Conservation (phyloP, 495 filamentous ascomycete genomes). For the Amphirosellinia nigrospora region DNA sequence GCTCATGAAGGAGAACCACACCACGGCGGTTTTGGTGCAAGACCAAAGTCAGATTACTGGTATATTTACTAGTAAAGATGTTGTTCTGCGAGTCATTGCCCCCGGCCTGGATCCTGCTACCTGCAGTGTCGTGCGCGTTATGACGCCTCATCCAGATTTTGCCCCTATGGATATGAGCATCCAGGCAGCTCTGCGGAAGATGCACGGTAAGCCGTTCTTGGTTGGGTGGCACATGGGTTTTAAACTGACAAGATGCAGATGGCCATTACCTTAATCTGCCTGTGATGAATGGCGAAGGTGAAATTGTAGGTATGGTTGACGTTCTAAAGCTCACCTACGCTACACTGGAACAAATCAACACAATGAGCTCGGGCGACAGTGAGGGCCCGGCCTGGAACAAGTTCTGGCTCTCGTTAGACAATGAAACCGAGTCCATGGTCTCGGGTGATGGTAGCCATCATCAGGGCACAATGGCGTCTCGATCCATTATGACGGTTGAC, state of each 20-base stretch:
- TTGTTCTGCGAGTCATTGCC: slow-evolving; percentile 96
- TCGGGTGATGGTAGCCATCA: slow-evolving; percentile 82
- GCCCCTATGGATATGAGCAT: slow-evolving; percentile 99
- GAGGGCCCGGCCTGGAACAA: slow-evolving; percentile 99
- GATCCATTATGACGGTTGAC: slow-evolving; percentile 80
- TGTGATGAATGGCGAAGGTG: slow-evolving; percentile 95
- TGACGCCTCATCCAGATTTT: slow-evolving; percentile 99
- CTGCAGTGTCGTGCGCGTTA: slow-evolving; percentile 96
- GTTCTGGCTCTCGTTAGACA: slow-evolving; percentile 97
- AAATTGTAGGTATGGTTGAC: slow-evolving; percentile 99
- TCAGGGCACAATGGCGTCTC: slow-evolving; percentile 59
- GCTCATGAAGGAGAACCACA: slow-evolving; percentile 98
- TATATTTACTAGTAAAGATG: slow-evolving; percentile 99
- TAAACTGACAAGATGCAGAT: slow-evolving; percentile 60
- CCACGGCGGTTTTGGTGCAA: slow-evolving; percentile 93
- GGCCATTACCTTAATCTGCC: slow-evolving; percentile 97
- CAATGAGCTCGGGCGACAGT: slow-evolving; percentile 69
- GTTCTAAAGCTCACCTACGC: slow-evolving; percentile 98
- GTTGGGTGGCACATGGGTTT: background rate
- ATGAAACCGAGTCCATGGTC: slow-evolving; percentile 95
- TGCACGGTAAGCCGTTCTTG: slow-evolving; percentile 77
- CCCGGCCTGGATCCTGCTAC: slow-evolving; percentile 92
- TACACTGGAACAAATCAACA: slow-evolving; percentile 90
- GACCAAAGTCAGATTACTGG: slow-evolving; percentile 97
- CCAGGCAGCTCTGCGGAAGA: slow-evolving; percentile 95